Base-by-base conservation (phyloP, 73 alveolate genomes). In the Paramecium bursaria region DNA sequence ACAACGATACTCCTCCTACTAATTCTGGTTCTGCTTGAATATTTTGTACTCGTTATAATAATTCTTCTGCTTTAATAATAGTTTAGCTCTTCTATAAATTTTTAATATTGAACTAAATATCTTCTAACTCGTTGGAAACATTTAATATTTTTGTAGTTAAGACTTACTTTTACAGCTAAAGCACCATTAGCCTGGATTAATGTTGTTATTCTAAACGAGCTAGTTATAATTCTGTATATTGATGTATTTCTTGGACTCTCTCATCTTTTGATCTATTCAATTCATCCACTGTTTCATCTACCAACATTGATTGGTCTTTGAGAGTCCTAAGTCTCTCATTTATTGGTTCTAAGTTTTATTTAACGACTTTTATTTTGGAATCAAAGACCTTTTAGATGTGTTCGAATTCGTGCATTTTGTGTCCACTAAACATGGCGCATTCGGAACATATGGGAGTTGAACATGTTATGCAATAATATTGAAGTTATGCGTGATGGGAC, bases 401-500 rank as follows among this genome's bases (percentile, higher is more conserved):
- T 88, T 96, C 96, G 76, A 96, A 92, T 57, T 92, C 91, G 86
- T 96, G 99, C 30, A 49, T 88, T 90, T 95, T 92, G 87, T 96
- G 99, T 46, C 88, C 96, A 48, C 95, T 94, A 91, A 96, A 92
- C 98, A 96, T 94, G 21, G 97, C 98, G 74, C 99, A 96, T 73
- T 96, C 99, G 25, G 98, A 94, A 88, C 99, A 96, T 23, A 96
- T 88, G 14, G 99, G 97, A 52, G 74, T 87, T 54, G 90, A 77
- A 86, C 99, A 96, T 17, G 95, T 95, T n/a, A 60, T 74, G 82
- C 99, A 96, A 90, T 90, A 96, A 85, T 96, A 96, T 49, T 93
- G 86, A 14, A 93, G 85, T 50, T 92, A 90, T 44, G 96, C 86
- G 31, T 88, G 90, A 88, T 96, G 99, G 73, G 82, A 50, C 21